Conservation (phyloP, 2,329 filamentous ascomycete species). For the Colletotrichum shisoi region DNA sequence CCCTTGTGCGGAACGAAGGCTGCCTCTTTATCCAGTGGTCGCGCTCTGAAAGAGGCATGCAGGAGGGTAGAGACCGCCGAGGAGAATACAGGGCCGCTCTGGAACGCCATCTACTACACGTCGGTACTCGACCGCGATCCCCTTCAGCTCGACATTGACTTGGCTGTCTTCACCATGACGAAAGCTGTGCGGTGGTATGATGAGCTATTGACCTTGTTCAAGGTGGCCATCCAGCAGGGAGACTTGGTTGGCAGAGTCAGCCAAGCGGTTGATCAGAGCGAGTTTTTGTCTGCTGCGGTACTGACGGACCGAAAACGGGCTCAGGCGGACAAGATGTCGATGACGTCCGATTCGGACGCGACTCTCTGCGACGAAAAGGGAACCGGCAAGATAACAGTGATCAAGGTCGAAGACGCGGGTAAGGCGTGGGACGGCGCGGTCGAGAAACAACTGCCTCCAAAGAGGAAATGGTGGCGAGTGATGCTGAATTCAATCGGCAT, state of each 20-base stretch:
- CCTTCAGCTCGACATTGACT: slow-evolving; percentile 10
- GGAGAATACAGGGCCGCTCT: not conserved
- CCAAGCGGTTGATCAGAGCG: not conserved
- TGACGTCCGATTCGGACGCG: not conserved
- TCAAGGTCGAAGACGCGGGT: not conserved
- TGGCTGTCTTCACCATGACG: slow-evolving; percentile 3
- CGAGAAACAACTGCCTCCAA: not conserved
- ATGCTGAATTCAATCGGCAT: not conserved
- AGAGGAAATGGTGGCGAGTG: not conserved
- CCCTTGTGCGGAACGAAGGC: not conserved
- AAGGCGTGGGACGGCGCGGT: not conserved
- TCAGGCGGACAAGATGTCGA: not conserved
- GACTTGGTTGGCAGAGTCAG: not conserved
- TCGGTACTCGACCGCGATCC: not conserved
- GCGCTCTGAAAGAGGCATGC: not conserved
- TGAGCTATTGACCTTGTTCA: not conserved
- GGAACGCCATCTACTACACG: not conserved
- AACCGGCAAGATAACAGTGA: not conserved
- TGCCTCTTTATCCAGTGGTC: not conserved
- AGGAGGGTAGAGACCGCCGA: not conserved
- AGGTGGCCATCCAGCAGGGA: not conserved
- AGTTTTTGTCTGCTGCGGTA: not conserved
- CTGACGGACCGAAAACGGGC: not conserved
- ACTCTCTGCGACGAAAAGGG: not conserved
- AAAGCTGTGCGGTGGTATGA: not conserved